Conservation (phyloP, 1,284 basidiomycete species). For the Leccinum griseonigrum region DNA sequence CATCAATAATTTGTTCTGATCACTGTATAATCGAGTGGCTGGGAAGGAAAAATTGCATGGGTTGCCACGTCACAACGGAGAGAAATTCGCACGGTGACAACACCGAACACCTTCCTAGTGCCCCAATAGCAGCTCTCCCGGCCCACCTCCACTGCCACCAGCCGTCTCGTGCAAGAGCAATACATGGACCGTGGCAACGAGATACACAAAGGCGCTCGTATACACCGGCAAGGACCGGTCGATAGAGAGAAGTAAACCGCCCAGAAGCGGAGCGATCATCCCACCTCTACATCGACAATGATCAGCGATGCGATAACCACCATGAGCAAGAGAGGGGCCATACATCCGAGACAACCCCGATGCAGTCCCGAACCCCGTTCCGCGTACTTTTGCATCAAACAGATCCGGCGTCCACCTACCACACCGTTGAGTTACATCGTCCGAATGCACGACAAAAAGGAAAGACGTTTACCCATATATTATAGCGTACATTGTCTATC, state of each 20-base stretch:
- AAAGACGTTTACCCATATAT: conserved; percentile 61
- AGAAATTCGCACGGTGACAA: not conserved
- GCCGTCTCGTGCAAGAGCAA: conserved; percentile 50
- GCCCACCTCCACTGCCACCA: not conserved
- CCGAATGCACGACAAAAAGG: not conserved
- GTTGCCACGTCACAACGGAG: not conserved
- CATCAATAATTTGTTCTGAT: not conserved
- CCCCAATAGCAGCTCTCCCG: conserved; percentile 1
- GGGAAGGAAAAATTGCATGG: not conserved
- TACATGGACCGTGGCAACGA: conserved; percentile 65
- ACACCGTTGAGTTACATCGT: not conserved
- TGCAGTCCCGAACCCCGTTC: conserved; percentile 89
- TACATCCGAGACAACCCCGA: conserved; percentile 86
- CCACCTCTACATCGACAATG: conserved; percentile 62
- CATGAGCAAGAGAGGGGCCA: conserved; percentile 21
- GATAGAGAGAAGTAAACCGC: conserved; percentile 76
- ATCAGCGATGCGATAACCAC: not conserved
- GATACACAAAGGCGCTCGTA: conserved; percentile 68
- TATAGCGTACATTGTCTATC: conserved; percentile 85
- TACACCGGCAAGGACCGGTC: conserved; percentile 78
- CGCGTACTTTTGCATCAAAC: conserved; percentile 82
- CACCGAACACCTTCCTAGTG: too few relatives aligned
- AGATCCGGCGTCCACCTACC: conserved; percentile 86
- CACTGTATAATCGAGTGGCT: not conserved
- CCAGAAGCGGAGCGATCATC: conserved; percentile 86